phyloP scores from a whole-genome alignment of 2,329 filamentous ascomycete species.

The Ceratocystis destructans region DNA sequence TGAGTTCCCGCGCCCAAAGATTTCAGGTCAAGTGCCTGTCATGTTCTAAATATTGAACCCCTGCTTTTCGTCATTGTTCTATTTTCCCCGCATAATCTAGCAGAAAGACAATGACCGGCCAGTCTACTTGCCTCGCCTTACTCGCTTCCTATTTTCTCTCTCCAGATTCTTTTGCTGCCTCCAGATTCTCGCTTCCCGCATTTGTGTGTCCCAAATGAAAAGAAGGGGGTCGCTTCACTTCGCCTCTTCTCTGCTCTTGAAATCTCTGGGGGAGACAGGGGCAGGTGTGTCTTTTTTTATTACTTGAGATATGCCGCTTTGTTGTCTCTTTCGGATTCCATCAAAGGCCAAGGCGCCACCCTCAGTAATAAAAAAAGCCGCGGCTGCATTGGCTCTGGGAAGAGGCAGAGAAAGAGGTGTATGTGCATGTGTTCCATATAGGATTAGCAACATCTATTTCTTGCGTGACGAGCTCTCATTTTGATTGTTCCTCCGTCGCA shows the following conservation, averaged over 20 bases:
- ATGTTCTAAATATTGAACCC: too few species aligned
- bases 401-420: background rate
- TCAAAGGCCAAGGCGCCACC: too few species aligned
- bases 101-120: background rate
- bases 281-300: too few species aligned
- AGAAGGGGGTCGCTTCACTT: background rate
- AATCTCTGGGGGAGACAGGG: too few species aligned
- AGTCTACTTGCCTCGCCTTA: background rate
- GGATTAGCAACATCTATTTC: background rate
- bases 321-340: too few species aligned
- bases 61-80: background rate
- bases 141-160: background rate
- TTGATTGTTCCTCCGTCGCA: background rate
- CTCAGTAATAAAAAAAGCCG: background rate
- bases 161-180: background rate
- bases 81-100: background rate
- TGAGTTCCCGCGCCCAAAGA: background rate
- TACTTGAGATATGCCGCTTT: too few species aligned
- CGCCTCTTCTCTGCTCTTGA: background rate
- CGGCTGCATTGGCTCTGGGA: background rate
- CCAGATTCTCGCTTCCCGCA: slow-evolving; percentile 3
- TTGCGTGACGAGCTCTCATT: background rate
- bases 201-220: background rate
- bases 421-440: background rate
- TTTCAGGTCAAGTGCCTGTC: background rate